Percentiles rank a stretch among this genome's conserved stretches.
Conservation (phyloP, 2,329 filamentous ascomycete species). For the Botrytis tulipae region DNA sequence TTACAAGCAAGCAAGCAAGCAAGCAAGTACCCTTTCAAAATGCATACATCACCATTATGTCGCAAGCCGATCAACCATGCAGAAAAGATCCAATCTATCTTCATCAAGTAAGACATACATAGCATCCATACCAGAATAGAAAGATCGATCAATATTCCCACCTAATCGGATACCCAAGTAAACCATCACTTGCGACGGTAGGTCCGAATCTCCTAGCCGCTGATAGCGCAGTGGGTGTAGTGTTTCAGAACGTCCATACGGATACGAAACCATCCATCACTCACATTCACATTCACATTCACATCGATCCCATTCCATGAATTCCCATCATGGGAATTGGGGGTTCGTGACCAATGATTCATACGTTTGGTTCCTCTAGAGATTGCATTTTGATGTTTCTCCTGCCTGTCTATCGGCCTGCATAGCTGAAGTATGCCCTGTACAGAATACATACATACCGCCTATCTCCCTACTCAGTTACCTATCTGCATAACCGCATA, state of each 20-base stretch:
- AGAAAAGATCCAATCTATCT: neutral
- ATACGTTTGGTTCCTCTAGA: neutral
- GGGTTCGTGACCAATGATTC: neutral
- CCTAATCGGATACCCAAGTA: neutral
- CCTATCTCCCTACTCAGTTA: neutral
- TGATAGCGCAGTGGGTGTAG: constrained; percentile 1
- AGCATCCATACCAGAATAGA: neutral
- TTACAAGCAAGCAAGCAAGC: neutral
- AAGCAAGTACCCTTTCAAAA: neutral
- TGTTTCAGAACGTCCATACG: constrained; percentile 1
- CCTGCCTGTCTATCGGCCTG: neutral
- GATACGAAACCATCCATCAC: neutral
- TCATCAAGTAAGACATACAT: neutral
- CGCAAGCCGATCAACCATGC: neutral
- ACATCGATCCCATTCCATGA: neutral
- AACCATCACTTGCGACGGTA: neutral
- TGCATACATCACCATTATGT: neutral
- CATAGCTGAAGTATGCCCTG: neutral
- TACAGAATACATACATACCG: neutral
- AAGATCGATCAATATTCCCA: neutral
- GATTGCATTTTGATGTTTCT: too few relatives aligned
- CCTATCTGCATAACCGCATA: neutral
- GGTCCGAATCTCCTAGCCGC: constrained; percentile 4
- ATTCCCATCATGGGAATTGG: neutral
- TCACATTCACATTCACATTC: neutral